Base-by-base conservation (phyloP, 192 early-diverging fungal species). In the Backusella psychrophila region DNA sequence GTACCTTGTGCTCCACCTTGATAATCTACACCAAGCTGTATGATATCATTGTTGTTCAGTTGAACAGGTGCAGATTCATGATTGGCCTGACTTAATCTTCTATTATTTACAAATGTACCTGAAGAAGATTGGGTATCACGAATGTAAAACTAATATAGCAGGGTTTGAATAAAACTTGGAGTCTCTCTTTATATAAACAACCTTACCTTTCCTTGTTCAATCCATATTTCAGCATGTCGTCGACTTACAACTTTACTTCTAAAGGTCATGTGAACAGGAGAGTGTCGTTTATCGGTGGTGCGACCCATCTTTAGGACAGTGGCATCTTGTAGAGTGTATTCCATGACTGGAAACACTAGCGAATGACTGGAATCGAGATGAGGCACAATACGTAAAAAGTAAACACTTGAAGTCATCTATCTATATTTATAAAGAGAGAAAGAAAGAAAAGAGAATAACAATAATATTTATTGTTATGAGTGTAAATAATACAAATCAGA, bases 11-110 rank as follows among this genome's bases (percentile, higher is more conserved):
- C 89, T 42, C 95, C 90, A 65, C 96, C 96, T 85, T 97, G 95
- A 81, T 98, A 98, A 76, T 99, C 97, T 15, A 97, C 94, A 36
- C 97, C 97, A 26, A 99, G 87, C 86, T 99, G 96, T 71, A 99
- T 86, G 34, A 99, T 88, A 82, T 99, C 97, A 11, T 95, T 95
- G 83, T 95, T 91, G 71, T 93, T 92, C 69, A 99, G 78, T 34
- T 85, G 88, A 68, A 91, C 91, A 8, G 96, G 92, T 53, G 89
- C 80, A 53, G 93, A 95, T 79, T 97, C 98, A 67, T 93, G 89
- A 1, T 91, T 91, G 29, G 96, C 93, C 15, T 96, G 92, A 59
- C 92, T 93, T 17, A 99, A 83, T 34, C 98, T 85, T 82, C 95
- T 90, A 83, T 96, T 93, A 86, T 99, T 99, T 38, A 99, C 85